Evolutionary conservation across 2,329 filamentous ascomycete species (phyloP), one percentile per base, ranked within the genome.

Genomic region (Emmonsia crescens): DNA sequence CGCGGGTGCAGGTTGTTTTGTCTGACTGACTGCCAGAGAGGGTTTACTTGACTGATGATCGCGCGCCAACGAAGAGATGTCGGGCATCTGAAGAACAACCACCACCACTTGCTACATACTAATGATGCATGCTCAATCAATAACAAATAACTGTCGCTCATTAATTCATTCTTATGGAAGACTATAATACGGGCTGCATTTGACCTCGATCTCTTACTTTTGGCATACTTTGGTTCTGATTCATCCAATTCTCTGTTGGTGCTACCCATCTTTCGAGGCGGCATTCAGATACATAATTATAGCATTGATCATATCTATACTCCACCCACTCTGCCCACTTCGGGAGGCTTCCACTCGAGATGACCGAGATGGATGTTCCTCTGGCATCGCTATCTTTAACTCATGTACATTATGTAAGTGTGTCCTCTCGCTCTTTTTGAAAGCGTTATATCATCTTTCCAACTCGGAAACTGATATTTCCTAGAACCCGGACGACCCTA

Each of bases 361-460:
- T 38, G 21, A 14, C 52, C 31, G 40, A 60, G 29, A 60, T 59
- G 60, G 55, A 60, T 16, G 40, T 57, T 36, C 63, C 60, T 42
- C 80, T 97, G 62, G 91, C 92, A 59, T 97, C 93, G 29, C 83
- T 99, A 64, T 96, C 93, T 59, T 79, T 99, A 68, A 97, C 94
- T 12, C 93, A 97, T 78, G 92, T 97, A 68, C 90, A 94, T 79
- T 97, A 97, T 82, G 92, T 95, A 78, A 71, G 85, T 75, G n/a
- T 33, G 36, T 46, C n/a, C 48, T 46, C 44, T 27, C 1, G n/a
- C 27, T 31, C 40, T 33, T 24, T 9, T 10, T n/a, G 24, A 55
- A 60, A 52, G 27, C 8, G 27, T 33, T 33, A 46, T 38, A 62
- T 33, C 16, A 31, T 19, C 10, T 49, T 5, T 52, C 12, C n/a